Conservation (phyloP, 2,329 filamentous ascomycete species). For the Aphanoascus verrucosus region DNA sequence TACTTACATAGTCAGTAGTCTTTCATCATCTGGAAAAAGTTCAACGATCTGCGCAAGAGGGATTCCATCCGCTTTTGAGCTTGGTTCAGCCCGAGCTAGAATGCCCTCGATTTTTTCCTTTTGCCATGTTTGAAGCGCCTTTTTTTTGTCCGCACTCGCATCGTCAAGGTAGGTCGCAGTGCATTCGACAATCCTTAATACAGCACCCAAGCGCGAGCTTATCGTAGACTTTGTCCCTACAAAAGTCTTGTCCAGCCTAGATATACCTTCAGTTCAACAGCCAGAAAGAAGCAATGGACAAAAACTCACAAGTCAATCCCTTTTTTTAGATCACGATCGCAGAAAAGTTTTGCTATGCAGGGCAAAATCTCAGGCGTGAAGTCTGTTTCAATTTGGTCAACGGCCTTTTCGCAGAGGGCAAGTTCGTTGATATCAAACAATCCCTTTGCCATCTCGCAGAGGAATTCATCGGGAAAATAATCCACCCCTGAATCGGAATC, state of each 20-base stretch:
- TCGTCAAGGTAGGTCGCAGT: neutral
- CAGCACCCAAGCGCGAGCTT: neutral
- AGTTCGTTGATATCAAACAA: neutral
- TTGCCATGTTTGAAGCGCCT: neutral
- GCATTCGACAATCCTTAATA: neutral
- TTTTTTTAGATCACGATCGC: neutral
- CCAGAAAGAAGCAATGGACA: neutral
- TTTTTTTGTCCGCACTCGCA: neutral
- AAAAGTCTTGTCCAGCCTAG: neutral
- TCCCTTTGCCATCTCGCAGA: neutral
- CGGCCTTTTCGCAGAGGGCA: neutral
- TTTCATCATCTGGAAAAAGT: neutral
- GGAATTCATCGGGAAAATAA: neutral
- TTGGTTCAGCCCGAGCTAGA: neutral
- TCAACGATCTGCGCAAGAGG: neutral
- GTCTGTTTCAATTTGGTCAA: neutral
- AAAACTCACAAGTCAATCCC: neutral
- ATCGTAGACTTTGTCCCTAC: neutral
- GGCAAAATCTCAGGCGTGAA: neutral
- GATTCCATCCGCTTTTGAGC: neutral
- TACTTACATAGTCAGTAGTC: neutral
- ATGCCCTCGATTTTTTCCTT: neutral
- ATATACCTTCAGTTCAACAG: neutral
- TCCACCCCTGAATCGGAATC: neutral
- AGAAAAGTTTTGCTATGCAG: neutral